These are phyloP conservation scores for Panicum miliaceum DNA, from an alignment of 176 grass and related monocot species.

Conservation along the genomic window DNA sequence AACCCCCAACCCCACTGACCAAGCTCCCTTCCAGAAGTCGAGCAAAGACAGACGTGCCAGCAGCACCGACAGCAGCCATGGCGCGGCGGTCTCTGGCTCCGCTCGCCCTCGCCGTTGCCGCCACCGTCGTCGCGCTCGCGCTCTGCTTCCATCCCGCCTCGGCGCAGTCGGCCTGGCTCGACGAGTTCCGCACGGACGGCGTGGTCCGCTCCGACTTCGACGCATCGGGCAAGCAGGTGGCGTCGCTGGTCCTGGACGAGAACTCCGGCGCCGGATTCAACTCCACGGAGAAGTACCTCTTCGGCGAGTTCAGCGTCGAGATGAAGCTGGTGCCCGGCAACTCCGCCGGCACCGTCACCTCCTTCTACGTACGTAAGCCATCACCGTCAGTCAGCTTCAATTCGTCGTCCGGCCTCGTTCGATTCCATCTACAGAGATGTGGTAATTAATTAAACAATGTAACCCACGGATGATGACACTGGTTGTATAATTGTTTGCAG, in stretches of 20 bases:
- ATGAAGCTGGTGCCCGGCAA: slow-evolving; percentile 1
- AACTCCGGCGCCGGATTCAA: slow-evolving; percentile 8
- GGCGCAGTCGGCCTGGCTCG: neutral
- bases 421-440: too few relatives aligned
- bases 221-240: neutral
- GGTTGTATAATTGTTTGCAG: neutral
- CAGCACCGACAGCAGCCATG: neutral
- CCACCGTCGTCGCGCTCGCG: neutral
- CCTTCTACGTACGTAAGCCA: neutral
- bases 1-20: neutral
- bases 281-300: slow-evolving; percentile 25
- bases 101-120: too few relatives aligned
- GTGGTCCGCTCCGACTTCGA: neutral
- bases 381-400: neutral
- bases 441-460: too few relatives aligned
- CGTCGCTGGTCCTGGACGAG: slow-evolving; percentile 18
- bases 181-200: slow-evolving; percentile 25
- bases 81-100: neutral
- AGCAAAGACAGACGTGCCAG: neutral
- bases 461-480: neutral
- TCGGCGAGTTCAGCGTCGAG: slow-evolving; percentile 25
- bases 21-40: neutral
- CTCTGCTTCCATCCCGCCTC: neutral
- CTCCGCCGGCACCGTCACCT: neutral
- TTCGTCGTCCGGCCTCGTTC: too few relatives aligned